A percentile compares a stretch with the other conserved stretches of the same genome.
Conservation (phyloP, 192 early-diverging fungal genomes). For the Linnemannia hyalina region DNA sequence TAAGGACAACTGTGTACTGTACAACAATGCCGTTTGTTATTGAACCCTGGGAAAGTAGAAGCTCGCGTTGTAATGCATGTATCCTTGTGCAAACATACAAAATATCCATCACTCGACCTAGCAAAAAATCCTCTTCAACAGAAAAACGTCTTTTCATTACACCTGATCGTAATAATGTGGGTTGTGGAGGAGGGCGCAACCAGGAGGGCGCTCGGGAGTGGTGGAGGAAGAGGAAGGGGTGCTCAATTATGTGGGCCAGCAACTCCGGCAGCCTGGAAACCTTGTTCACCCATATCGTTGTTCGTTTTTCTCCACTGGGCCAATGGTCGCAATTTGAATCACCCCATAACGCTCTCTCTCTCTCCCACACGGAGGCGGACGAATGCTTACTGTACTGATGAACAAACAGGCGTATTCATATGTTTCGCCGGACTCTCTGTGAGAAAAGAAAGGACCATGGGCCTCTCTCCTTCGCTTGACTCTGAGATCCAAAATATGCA, state of each 20-base stretch:
- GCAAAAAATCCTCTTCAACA: neutral
- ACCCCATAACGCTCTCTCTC: conserved; percentile 2
- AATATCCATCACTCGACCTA: neutral
- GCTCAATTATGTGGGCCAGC: neutral
- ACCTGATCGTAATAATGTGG: neutral
- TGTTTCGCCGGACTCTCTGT: conserved; percentile 9
- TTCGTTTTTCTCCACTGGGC: conserved; percentile 20
- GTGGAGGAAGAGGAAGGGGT: neutral
- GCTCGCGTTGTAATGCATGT: neutral
- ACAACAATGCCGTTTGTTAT: neutral
- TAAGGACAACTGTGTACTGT: neutral
- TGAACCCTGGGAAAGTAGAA: conserved; percentile 9
- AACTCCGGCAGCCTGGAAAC: conserved; percentile 25
- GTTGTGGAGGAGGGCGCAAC: neutral
- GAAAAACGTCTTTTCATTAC: neutral
- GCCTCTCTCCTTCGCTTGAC: neutral
- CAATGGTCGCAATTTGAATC: conserved; percentile 26
- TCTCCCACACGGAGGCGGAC: neutral
- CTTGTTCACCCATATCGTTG: conserved; percentile 17
- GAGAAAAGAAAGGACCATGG: neutral
- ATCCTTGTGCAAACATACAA: neutral
- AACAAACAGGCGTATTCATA: conserved; percentile 10
- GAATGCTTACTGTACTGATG: conserved; percentile 14
- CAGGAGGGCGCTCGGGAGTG: neutral
- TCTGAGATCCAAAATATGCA: conserved; percentile 19